Percentiles rank a stretch among this genome's conserved stretches.
phyloP scores from a whole-genome alignment of 2,329 filamentous ascomycete species.

The Claviceps pazoutovae region DNA sequence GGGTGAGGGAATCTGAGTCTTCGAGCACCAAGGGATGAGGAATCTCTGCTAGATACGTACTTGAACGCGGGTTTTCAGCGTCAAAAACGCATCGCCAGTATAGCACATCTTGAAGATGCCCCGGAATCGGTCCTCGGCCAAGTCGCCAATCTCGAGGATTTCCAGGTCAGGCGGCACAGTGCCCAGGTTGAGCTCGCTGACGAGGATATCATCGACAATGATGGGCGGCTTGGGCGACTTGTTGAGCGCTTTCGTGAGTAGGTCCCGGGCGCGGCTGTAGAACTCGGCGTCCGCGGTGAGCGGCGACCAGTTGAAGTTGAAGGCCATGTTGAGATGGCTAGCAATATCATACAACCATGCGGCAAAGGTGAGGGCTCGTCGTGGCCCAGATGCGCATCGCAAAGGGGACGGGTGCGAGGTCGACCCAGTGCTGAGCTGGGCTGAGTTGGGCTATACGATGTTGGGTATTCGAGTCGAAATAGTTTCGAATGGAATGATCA shows the following conservation, averaged over 20 bases:
- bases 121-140: conserved; percentile 91
- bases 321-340: conserved; percentile 65
- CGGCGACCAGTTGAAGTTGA: conserved; percentile 99
- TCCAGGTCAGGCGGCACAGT: conserved; percentile 89
- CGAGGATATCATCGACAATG: conserved; percentile 97
- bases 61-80: conserved; percentile 89
- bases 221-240: conserved; percentile 96
- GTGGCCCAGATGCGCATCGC: conserved; percentile 3
- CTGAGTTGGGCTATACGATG: too few relatives aligned
- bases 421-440: not conserved
- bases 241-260: conserved; percentile 89
- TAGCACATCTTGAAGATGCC: conserved; percentile 99
- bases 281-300: conserved; percentile 88
- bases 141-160: conserved; percentile 92
- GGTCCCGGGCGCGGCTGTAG: conserved; percentile 80
- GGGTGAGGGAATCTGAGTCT: too few relatives aligned
- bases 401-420: conserved; percentile 4
- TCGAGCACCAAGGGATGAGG: too few relatives aligned
- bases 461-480: too few relatives aligned
- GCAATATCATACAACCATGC: conserved; percentile 22
- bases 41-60: conserved; percentile 30
- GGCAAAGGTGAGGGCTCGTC: conserved; percentile 10
- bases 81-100: conserved; percentile 86
- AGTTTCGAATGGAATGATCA: too few relatives aligned
- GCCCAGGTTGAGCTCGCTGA: conserved; percentile 93